Conservation (phyloP, 371 early-diverging fungal genomes). For the Mortierella sp. region DNA sequence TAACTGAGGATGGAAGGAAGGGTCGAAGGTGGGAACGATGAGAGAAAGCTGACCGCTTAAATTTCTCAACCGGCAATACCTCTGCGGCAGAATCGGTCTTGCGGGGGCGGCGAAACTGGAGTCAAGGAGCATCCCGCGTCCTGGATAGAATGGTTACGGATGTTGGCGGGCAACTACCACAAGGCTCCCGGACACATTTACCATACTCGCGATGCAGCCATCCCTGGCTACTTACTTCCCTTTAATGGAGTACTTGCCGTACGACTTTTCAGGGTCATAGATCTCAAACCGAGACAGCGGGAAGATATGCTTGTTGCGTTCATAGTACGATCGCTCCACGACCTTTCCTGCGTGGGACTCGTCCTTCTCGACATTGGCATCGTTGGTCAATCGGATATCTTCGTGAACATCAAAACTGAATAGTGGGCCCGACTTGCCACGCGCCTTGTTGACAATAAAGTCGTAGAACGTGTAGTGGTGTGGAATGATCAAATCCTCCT, state of each 20-base stretch:
- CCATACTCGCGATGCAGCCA: too few relatives aligned
- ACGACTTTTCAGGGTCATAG: conserved; percentile 91
- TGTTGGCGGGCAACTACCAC: too few relatives aligned
- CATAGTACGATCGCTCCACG: conserved; percentile 93
- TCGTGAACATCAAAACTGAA: conserved; percentile 95
- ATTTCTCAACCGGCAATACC: too few relatives aligned
- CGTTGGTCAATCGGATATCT: conserved; percentile 89
- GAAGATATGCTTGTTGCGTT: conserved; percentile 96
- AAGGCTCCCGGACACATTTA: too few relatives aligned
- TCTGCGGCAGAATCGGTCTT: too few relatives aligned
- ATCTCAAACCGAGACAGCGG: conserved; percentile 96
- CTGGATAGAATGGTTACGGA: too few relatives aligned
- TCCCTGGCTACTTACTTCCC: conserved; percentile 47
- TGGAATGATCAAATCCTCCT: conserved; percentile 96
- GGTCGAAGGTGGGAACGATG: too few relatives aligned
- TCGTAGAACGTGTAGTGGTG: conserved; percentile 97
- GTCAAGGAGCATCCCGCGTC: too few relatives aligned
- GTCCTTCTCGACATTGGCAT: conserved; percentile 90
- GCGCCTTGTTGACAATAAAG: conserved; percentile 94
- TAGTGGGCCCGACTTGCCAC: conserved; percentile 96
- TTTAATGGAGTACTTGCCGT: conserved; percentile 85
- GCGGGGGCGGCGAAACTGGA: too few relatives aligned
- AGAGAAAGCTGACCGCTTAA: too few relatives aligned
- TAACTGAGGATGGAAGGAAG: too few relatives aligned
- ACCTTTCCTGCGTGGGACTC: conserved; percentile 97